Evolutionary conservation across 352 stramenopile genomes (phyloP), one percentile per base, ranked within the genome.

Genomic region (Phytophthora cactorum): DNA sequence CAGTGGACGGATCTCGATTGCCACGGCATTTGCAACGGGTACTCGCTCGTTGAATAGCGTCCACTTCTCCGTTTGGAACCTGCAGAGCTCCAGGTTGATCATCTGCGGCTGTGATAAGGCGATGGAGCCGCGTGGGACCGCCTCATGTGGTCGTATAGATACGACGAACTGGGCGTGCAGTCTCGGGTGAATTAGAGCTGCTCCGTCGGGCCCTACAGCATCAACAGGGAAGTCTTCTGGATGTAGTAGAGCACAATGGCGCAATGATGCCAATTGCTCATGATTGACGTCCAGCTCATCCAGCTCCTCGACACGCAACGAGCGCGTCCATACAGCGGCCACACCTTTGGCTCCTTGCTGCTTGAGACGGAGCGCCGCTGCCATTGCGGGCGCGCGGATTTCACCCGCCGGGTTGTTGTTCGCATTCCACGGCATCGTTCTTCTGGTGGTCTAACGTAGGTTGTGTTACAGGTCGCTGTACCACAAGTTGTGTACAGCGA

Each of bases 321-420:
- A 53, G 1, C 62, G 54, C 25, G 74, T 65, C 74, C 85, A 91
- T 9, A 34, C 44, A 36, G 50, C 52, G 53, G 67, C 29, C 34
- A 47, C 15, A 38, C 70, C 54, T 47, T 12, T 50, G 17, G 9
- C 1, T 14, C 38, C 57, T 63, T 70, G 61, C 78, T 88, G 68
- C 59, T 91, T 72, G 47, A 79, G 73, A 43, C 74, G 76, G 46
- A 90, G 59, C 14, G 75, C 83, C 12, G 85, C 75, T 28, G 83
- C 74, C 25, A 91, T 85, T 63, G 84, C 84, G 9, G 87, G 87
- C 58, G 86, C 82, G 65, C 87, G 87, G 66, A 95, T 83, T 63
- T 91, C 81, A 39, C 88, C 85, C 11, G 85, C 85, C 12, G 86
- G 88, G 64, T 95, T 95, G 75, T 93, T 95, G 84, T 86, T 93